Base-by-base conservation (phyloP, 2,329 filamentous ascomycete species). In the Camillea tinctor region DNA sequence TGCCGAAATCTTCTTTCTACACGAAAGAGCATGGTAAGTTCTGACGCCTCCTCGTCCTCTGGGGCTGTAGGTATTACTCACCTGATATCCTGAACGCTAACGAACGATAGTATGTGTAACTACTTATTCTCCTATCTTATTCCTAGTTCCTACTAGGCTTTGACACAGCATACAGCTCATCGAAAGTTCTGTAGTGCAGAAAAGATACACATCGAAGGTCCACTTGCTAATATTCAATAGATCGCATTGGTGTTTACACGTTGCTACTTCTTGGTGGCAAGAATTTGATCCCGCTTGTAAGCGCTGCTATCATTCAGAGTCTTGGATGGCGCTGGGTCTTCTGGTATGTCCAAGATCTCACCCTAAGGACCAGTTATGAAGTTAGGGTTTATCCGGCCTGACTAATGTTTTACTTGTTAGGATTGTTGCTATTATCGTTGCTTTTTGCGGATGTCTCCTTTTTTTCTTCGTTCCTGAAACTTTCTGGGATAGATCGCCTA, bases 381-480 rank as follows among this genome's bases (percentile, higher is more conserved):
- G 7, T 30, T 30, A 11, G 26, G 13, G 13, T 30, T 30, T 30
- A 26, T 26, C 4, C 4, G 26, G 6, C 8, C 2, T 9, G 13
- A 3, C 26, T 30, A 9, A 30, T 30, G 8, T 30, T 30, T 30
- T 30, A 30, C 26, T 19, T 23, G 30, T 51, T 55, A 90, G 89
- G 89, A 88, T 96, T 58, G 87, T 96, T 52, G 86, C 93, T 0
- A 91, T 97, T 3, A 79, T 96, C 9, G 90, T 93, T 36, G 91
- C 81, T 0, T 84, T 91, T 53, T 88, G 87, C 61, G 83, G 88
- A 44, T 73, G 85, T 20, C 77, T 96, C 2, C 81, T 98, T 1
- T 97, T 96, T 73, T 81, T 97, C 60, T 96, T 97, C 68, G 91
- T 97, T 0, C 94, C 94, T 0, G 94, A 98, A 76, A 97, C 93